Base-by-base conservation (phyloP, 257 asterid genomes). In the Forsythia suspensa region DNA sequence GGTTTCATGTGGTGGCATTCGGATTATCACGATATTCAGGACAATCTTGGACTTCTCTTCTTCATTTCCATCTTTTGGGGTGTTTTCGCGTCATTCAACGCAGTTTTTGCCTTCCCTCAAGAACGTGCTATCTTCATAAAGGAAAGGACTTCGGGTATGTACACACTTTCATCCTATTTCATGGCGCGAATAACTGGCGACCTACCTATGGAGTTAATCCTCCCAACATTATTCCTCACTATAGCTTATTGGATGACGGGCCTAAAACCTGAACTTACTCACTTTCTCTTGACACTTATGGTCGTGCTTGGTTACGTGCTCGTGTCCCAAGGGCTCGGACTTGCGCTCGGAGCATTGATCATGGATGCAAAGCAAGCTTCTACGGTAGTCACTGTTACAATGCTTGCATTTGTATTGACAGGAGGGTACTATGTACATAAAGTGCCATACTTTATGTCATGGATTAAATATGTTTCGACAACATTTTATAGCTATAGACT, bases 1-100 rank as follows among this genome's bases (percentile, higher is more conserved):
- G 98, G 99, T 59, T 84, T 88, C 61, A 90, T 95, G 93, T 95
- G 98, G 98, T 95, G 99, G 99, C 98, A 90, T 46, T 88, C 96
- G 4, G 94, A 88, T 70, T 88, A 81, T 34, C 80, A 73, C 11
- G 91, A 92, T 42, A 74, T 94, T 13, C 94, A 91, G 38, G 99
- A 93, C 74, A 91, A 97, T 11, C 88, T 95, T 0, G 98, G 99
- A 13, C 95, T 93, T 21, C 91, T 95, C 71, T 95, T 95, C 92
- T 92, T 92, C 90, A 78, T 95, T 55, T 79, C 97, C 82, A 89
- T 95, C 78, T 95, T 95, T 18, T 95, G 99, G 99, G 99, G 99
- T 0, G 97, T 95, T 0, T 83, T 91, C 51, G 92, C 98, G 0
- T 90, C 97, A 0, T 88, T 84, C 76, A 89, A 89, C 3, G 98